phyloP scores from a whole-genome alignment of 2,329 filamentous ascomycete species.

The Scedosporium boydii region DNA sequence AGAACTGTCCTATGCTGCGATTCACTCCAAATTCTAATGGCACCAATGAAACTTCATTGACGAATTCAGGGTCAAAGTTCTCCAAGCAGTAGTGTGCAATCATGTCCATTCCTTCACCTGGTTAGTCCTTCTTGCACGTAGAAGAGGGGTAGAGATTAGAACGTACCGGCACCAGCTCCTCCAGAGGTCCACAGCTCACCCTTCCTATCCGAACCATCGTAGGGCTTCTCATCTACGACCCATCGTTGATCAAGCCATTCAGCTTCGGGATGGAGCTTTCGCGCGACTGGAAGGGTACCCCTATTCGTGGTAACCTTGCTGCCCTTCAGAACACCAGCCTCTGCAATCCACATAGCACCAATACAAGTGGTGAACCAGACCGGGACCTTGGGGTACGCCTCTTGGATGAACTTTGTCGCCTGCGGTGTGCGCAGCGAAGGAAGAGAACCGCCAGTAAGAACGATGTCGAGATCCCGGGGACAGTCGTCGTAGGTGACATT shows the following conservation, averaged over 20 bases:
- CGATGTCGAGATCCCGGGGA: slow-evolving; percentile 29
- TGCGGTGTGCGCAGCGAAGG: slow-evolving; percentile 19
- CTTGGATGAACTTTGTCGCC: slow-evolving; percentile 24
- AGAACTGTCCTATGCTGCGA: too few relatives aligned
- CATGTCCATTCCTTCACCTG: neutral
- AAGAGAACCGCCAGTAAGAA: slow-evolving; percentile 26
- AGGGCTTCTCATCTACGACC: slow-evolving; percentile 19
- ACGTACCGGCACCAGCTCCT: slow-evolving; percentile 24
- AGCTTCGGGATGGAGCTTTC: slow-evolving; percentile 18
- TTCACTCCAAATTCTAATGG: too few relatives aligned
- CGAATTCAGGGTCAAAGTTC: neutral
- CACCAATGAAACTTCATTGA: neutral
- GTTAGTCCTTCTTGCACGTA: neutral
- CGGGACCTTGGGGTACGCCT: slow-evolving; percentile 23
- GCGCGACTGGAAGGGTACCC: slow-evolving; percentile 14
- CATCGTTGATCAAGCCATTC: slow-evolving; percentile 29
- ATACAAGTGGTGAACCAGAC: slow-evolving; percentile 27
- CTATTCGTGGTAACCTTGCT: slow-evolving; percentile 29
- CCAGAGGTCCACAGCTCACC: slow-evolving; percentile 27
- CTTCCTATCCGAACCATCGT: slow-evolving; percentile 18
- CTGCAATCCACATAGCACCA: slow-evolving; percentile 28
- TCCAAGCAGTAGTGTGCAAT: neutral
- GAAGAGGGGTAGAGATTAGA: neutral
- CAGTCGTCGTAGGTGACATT: slow-evolving; percentile 28
- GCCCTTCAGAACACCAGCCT: slow-evolving; percentile 23